Evolutionary conservation across 768 basidiomycete species (phyloP), one percentile per base, ranked within the genome.

Genomic region (Rhodotorula graminis): DNA sequence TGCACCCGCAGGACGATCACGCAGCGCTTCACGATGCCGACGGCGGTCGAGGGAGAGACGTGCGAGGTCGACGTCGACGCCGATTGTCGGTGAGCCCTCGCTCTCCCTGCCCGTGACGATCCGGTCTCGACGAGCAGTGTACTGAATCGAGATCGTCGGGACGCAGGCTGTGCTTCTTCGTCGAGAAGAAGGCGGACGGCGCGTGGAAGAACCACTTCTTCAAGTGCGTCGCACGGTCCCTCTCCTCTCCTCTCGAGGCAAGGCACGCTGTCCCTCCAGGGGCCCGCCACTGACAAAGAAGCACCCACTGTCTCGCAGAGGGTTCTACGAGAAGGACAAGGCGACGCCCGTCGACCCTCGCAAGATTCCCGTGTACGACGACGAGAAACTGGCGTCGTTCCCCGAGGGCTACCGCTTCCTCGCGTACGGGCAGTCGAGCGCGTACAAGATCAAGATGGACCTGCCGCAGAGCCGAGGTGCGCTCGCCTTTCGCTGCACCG

Each of bases 51-150:
- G n/a, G 78, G 75, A 31, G 70, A 70, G 49, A 60, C 69, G 6
- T 77, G 74, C 61, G 75, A 78, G 49, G 79, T 79, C 27, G 79
- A 80, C 64, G 71, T 78, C 52, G 79, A 80, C 21, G 78, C 78
- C 2, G 79, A 79, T 53, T 78, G 79, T 44, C 70, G 72, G 69
- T 56, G 16, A n/a, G 69, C 57, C 2, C 55, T 5, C 25, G 11
- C n/a, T 3, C 21, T 47, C 11, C 31, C 44, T 25, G 42, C 27
- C 9, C 33, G 7, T 58, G 29, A 29, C 19, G 18, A 5, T 14
- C 33, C 16, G 6, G 25, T 16, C 29, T 37, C 5, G 19, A 5
- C n/a, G 0, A 8, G 9, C 27, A 14, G 49, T 47, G 56, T 23
- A 46, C n/a, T 40, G 29, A 29, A 25, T 52, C 27, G 8, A 12